Percentiles rank a stretch among this genome's conserved stretches.
Conservation (phyloP, 495 filamentous ascomycete species). For the Tuber umbilicatum region DNA sequence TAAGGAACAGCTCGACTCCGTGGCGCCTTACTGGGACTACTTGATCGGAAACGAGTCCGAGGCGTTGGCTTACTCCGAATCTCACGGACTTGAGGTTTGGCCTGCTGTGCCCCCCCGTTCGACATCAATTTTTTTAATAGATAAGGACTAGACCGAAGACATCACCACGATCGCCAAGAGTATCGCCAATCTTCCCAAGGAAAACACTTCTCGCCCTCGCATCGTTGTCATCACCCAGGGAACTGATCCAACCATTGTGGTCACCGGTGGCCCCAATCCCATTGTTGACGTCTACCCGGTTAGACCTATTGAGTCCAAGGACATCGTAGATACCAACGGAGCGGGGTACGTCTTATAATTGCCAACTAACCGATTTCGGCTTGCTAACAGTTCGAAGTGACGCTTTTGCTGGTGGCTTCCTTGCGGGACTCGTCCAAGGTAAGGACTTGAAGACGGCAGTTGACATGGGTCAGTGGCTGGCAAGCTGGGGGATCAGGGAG, state of each 20-base stretch:
- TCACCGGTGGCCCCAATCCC: conserved; percentile 56
- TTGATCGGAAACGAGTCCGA: conserved; percentile 96
- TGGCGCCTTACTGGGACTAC: conserved; percentile 88
- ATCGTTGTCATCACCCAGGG: conserved; percentile 91
- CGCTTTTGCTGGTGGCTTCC: conserved; percentile 91
- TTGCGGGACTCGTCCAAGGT: conserved; percentile 78
- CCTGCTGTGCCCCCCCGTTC: conserved; percentile 12
- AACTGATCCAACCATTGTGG: conserved; percentile 78
- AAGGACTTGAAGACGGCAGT: conserved; percentile 66
- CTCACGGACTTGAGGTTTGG: conserved; percentile 55
- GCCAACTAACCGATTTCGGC: neutral
- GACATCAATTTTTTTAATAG: conserved; percentile 26
- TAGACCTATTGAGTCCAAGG: conserved; percentile 60
- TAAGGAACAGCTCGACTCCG: conserved; percentile 84
- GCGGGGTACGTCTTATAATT: conserved; percentile 57
- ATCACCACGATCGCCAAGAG: conserved; percentile 80
- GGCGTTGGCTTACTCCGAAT: conserved; percentile 74
- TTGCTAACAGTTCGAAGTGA: conserved; percentile 52
- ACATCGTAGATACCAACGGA: conserved; percentile 93
- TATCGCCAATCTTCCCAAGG: conserved; percentile 82
- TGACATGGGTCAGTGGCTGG: conserved; percentile 93
- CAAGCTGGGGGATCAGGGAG: conserved; percentile 83
- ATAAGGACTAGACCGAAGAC: conserved; percentile 54
- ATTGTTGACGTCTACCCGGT: conserved; percentile 72
- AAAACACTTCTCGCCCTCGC: conserved; percentile 69